Evolutionary conservation across 2,329 filamentous ascomycete species (phyloP).

Genomic region (Aphanoascus verrucosus): DNA sequence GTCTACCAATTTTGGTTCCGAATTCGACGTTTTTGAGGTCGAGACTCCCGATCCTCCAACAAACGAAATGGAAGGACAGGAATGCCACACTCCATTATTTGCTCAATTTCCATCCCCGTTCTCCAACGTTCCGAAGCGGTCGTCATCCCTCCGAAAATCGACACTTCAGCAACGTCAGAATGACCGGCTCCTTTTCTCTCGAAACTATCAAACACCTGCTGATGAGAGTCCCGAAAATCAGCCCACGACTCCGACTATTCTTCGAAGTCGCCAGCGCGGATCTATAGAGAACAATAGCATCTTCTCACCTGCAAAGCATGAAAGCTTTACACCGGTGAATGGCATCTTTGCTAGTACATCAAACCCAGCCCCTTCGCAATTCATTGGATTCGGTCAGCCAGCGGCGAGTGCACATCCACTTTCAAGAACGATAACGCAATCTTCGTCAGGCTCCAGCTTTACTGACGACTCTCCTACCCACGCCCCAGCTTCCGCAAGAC

Average conservation of each 20-base stretch:
- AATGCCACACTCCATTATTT: not conserved
- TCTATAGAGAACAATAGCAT: constrained; percentile 62
- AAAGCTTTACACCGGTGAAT: constrained; percentile 53
- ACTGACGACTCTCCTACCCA: constrained; percentile 61
- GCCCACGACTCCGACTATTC: constrained; percentile 43
- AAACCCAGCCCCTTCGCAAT: constrained; percentile 1
- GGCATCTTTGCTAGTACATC: constrained; percentile 34
- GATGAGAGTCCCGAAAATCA: constrained; percentile 41
- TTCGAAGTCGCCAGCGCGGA: constrained; percentile 56
- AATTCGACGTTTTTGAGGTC: constrained; percentile 66
- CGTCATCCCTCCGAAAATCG: constrained; percentile 71
- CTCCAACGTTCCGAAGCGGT: constrained; percentile 53
- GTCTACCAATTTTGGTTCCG: constrained; percentile 51
- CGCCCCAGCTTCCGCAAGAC: constrained; percentile 42
- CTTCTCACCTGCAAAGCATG: constrained; percentile 52
- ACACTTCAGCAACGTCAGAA: constrained; percentile 75
- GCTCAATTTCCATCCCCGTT: constrained; percentile 37
- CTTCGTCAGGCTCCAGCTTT: constrained; percentile 69
- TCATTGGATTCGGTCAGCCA: constrained; percentile 16
- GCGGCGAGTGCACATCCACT: constrained; percentile 59
- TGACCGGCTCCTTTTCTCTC: constrained; percentile 49
- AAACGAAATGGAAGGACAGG: not conserved
- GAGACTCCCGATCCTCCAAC: constrained; percentile 16
- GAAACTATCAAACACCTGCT: constrained; percentile 21
- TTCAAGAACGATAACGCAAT: constrained; percentile 76